Evolutionary conservation across 169 alveolate genomes (phyloP).

Genomic region (Ichthyophthirius multifiliis): DNA sequence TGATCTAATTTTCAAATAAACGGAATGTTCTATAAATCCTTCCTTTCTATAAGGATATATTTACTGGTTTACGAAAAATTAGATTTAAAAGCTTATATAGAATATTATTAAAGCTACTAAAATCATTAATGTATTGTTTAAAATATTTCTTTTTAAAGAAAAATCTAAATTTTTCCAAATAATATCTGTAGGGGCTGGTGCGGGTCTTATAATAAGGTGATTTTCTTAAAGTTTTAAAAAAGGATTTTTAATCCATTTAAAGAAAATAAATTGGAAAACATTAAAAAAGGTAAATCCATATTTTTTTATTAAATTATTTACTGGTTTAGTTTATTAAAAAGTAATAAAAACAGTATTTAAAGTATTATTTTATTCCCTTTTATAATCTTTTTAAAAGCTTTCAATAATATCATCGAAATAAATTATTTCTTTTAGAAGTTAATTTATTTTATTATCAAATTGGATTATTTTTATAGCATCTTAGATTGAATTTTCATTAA

Average conservation of each 20-base stretch:
- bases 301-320: neutral
- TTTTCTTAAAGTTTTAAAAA: neutral
- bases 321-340: neutral
- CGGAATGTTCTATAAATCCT: neutral
- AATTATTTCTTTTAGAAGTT: neutral
- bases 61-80: neutral
- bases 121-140: neutral
- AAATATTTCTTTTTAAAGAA: neutral
- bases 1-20: neutral
- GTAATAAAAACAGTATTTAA: neutral
- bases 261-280: neutral
- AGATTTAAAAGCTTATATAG: neutral
- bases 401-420: neutral
- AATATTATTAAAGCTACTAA: neutral
- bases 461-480: neutral
- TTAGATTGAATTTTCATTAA: neutral
- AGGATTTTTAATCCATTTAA: neutral
- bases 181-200: constrained; percentile 10
- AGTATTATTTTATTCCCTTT: neutral
- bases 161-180: neutral
- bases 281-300: neutral
- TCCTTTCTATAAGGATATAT: neutral
- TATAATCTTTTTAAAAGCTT: neutral
- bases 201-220: neutral
- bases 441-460: neutral